These are phyloP conservation scores for Jamesozyma gamospora DNA, from an alignment of 805 yeast genomes.

Conservation along the genomic window DNA sequence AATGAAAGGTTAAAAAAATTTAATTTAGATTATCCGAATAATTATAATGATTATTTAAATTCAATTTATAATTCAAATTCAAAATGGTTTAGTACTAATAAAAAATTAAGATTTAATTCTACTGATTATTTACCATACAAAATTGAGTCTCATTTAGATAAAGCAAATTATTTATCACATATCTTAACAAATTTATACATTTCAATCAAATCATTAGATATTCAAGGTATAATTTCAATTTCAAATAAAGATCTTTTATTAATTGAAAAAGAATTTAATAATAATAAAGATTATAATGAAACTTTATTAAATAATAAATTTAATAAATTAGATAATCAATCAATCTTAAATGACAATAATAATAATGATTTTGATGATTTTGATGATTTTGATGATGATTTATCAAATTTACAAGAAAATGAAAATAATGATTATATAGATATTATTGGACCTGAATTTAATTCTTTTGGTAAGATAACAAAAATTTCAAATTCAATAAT, in stretches of 20 bases:
- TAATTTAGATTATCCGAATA: slow-evolving; percentile 43
- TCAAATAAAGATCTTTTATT: slow-evolving; percentile 56
- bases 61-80: slow-evolving; percentile 28
- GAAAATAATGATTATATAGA: slow-evolving; percentile 28
- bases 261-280: slow-evolving; percentile 19
- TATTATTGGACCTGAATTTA: slow-evolving; percentile 30
- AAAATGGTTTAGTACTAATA: slow-evolving; percentile 30
- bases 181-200: slow-evolving; percentile 69
- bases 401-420: slow-evolving; percentile 25
- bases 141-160: slow-evolving; percentile 60
- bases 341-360: too few relatives aligned
- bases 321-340: too few relatives aligned
- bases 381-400: slow-evolving; percentile 1
- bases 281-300: slow-evolving; percentile 5
- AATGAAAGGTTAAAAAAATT: slow-evolving; percentile 21
- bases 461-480: slow-evolving; percentile 46
- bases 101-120: slow-evolving; percentile 27
- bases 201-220: slow-evolving; percentile 63
- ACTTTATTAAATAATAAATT: slow-evolving; percentile 42
- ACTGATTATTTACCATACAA: slow-evolving; percentile 56
- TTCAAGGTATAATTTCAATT: slow-evolving; percentile 58
- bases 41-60: slow-evolving; percentile 26
- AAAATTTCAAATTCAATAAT: slow-evolving; percentile 63
- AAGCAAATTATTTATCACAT: slow-evolving; percentile 65
- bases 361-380: slow-evolving; percentile 1